Conservation (phyloP, 78 protist species). For the Protostelium mycophagum region DNA sequence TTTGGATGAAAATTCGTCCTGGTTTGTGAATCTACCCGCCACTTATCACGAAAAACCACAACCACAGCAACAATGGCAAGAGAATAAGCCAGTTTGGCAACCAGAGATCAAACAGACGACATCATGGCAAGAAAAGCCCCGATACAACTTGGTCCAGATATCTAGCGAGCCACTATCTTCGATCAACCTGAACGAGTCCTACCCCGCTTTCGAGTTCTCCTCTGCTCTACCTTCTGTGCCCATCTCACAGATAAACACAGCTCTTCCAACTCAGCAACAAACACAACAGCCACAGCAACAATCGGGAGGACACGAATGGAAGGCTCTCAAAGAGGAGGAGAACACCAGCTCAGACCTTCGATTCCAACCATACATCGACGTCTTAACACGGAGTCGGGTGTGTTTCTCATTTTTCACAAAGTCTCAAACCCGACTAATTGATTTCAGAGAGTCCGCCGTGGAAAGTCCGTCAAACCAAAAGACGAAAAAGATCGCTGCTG, state of each 20-base stretch:
- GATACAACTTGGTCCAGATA: too few species aligned
- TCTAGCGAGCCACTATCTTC: too few species aligned
- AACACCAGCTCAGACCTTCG: background rate
- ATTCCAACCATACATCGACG: background rate
- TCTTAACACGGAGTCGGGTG: background rate
- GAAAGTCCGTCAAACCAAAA: background rate
- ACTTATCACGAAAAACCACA: too few species aligned
- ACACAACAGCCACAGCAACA: too few species aligned
- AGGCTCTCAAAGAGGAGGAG: background rate
- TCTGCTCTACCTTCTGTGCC: background rate
- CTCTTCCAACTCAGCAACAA: background rate
- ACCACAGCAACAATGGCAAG: too few species aligned
- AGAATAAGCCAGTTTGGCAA: too few species aligned
- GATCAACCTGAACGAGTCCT: too few species aligned
- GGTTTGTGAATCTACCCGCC: too few species aligned
- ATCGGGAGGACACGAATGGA: background rate
- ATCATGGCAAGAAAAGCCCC: too few species aligned
- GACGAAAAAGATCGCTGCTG: background rate
- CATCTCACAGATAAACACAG: background rate
- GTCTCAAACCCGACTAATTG: too few species aligned
- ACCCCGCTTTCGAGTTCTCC: background rate
- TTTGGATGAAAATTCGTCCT: too few species aligned
- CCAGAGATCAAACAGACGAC: too few species aligned
- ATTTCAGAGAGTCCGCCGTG: background rate
- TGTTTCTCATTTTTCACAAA: background rate